phyloP scores from a whole-genome alignment of 768 basidiomycete genomes.

The Amanita muscaria region DNA sequence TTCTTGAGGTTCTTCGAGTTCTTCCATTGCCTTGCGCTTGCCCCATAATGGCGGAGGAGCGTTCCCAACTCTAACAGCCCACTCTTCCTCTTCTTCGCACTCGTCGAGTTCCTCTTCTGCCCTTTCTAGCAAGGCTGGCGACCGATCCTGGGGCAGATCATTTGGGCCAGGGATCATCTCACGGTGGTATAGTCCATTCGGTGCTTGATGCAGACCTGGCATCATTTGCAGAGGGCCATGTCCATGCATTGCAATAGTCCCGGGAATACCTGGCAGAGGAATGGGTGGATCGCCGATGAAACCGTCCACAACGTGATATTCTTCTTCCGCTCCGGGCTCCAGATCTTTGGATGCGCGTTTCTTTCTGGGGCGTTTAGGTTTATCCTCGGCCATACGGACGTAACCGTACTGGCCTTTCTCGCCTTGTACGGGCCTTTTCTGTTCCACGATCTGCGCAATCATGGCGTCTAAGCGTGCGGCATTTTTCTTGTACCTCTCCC shows the following conservation, averaged over 20 bases:
- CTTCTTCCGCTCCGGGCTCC: conserved; percentile 7
- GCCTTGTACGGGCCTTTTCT: conserved; percentile 58
- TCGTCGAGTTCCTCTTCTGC: conserved; percentile 66
- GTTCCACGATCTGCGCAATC: conserved; percentile 59
- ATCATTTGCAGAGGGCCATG: conserved; percentile 10
- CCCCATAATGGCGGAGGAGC: conserved; percentile 62
- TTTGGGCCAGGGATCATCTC: conserved; percentile 11
- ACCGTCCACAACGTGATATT: conserved; percentile 18
- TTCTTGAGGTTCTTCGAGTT: conserved; percentile 21
- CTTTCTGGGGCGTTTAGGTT: conserved; percentile 47
- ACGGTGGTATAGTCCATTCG: conserved; percentile 11
- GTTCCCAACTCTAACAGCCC: conserved; percentile 57
- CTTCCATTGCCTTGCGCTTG: conserved; percentile 44
- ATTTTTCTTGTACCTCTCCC: conserved; percentile 84
- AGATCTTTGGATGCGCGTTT: conserved; percentile 30
- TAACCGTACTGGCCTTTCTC: conserved; percentile 82
- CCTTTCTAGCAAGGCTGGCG: conserved; percentile 4
- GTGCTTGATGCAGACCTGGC: conserved; percentile 14
- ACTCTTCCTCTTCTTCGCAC: conserved; percentile 46
- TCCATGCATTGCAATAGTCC: conserved; percentile 6
- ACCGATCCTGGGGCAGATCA: conserved; percentile 6
- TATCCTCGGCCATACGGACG: conserved; percentile 67
- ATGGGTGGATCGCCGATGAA: conserved; percentile 8
- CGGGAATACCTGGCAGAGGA: conserved; percentile 5
- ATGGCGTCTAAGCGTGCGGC: conserved; percentile 52